A percentile compares a stretch with the other conserved stretches of the same genome.
Evolutionary conservation across 2,329 filamentous ascomycete species (phyloP).

Genomic region (Cladophialophora exuberans): DNA sequence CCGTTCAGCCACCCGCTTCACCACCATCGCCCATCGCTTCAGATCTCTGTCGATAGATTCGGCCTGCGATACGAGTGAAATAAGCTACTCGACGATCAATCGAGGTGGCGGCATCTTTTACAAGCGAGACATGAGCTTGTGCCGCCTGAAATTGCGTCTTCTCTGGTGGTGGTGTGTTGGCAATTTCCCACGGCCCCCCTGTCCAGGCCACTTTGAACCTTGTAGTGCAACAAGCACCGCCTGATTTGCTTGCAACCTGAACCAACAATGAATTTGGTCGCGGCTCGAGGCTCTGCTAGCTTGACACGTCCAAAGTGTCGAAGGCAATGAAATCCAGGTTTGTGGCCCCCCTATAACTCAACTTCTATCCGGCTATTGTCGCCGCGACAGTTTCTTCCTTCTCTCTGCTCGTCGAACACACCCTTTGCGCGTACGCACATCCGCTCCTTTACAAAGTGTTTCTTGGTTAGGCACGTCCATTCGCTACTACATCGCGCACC

Average conservation of each 20-base stretch:
- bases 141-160: conserved; percentile 6
- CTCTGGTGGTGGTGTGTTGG: background rate
- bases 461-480: conserved; percentile 19
- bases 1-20: no score
- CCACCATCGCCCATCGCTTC: no score
- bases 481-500: background rate
- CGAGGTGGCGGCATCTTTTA: no score
- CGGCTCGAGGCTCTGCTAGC: conserved; percentile 23
- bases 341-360: background rate
- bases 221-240: conserved; percentile 12
- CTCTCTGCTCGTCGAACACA: background rate
- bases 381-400: background rate
- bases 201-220: conserved; percentile 7
- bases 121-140: conserved; percentile 2
- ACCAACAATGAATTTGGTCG: background rate
- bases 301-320: conserved; percentile 8
- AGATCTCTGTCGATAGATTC: no score
- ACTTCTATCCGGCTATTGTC: background rate
- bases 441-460: conserved; percentile 4
- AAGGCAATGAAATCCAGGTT: no score
- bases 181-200: conserved; percentile 23
- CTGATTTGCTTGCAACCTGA: no score
- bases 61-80: no score
- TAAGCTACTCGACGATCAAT: no score
- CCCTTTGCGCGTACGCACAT: background rate